Percentiles rank a stretch among this genome's conserved stretches.
Conservation (phyloP, 176 grass and related monocot genomes). For the Paspalum notatum region DNA sequence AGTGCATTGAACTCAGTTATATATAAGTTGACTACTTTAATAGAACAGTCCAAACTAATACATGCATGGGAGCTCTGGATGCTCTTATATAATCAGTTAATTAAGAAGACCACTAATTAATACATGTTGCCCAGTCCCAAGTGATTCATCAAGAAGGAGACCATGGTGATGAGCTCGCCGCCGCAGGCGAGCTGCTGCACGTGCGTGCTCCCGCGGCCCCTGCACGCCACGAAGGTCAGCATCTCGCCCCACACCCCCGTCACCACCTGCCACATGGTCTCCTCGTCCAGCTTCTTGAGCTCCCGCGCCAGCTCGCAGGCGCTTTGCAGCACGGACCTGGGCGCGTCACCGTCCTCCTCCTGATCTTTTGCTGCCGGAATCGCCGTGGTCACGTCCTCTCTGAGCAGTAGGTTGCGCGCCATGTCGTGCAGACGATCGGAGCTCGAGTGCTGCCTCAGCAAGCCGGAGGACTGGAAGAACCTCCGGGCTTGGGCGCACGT, state of each 20-base stretch:
- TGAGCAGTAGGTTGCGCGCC: slow-evolving; percentile 15
- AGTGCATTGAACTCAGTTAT: too few species aligned
- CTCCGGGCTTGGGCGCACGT: slow-evolving; percentile 41
- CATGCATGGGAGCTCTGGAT: too few species aligned
- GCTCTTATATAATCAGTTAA: too few species aligned
- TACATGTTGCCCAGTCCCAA: slow-evolving; percentile 46
- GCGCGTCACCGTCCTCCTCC: too few species aligned
- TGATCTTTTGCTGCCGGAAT: slow-evolving; percentile 23
- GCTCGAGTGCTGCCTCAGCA: too few species aligned
- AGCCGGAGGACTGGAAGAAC: neutral
- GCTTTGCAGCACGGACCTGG: slow-evolving; percentile 50
- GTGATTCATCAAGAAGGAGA: slow-evolving; percentile 52
- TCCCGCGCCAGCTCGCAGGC: slow-evolving; percentile 40
- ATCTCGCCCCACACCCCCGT: slow-evolving; percentile 39
- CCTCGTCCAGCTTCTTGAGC: neutral
- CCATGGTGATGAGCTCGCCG: slow-evolving; percentile 54
- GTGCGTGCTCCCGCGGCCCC: slow-evolving; percentile 40
- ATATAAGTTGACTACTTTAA: too few species aligned
- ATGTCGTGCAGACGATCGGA: neutral
- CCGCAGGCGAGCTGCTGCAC: slow-evolving; percentile 41
- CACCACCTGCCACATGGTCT: slow-evolving; percentile 24
- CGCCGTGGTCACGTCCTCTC: slow-evolving; percentile 12
- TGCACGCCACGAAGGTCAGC: slow-evolving; percentile 47
- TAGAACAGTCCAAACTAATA: too few species aligned
- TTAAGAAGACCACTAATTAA: too few species aligned